phyloP scores from a whole-genome alignment of 2,329 filamentous ascomycete species.

The Pestalotiopsis sp. region DNA sequence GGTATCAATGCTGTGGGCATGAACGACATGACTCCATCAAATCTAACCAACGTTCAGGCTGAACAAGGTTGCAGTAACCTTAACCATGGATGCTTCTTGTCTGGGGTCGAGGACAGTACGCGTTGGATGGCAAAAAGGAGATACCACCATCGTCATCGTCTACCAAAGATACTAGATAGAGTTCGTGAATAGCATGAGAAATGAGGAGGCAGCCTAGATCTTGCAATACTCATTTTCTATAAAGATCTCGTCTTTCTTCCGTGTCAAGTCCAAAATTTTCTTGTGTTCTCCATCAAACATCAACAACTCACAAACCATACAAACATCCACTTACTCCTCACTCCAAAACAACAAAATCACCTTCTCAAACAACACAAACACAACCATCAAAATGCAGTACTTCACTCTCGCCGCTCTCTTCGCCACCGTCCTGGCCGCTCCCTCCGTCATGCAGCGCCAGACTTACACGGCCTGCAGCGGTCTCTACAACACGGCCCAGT shows the following conservation, averaged over 20 bases:
- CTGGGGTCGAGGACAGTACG: background rate
- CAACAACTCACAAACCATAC: background rate
- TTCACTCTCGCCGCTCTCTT: slow-evolving; percentile 11
- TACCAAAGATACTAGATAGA: background rate
- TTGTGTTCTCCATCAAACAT: background rate
- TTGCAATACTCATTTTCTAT: background rate
- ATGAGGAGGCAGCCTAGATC: background rate
- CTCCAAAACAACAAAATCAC: background rate
- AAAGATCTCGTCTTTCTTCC: slow-evolving; percentile 7
- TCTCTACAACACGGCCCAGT: slow-evolving; percentile 47
- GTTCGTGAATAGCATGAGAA: background rate
- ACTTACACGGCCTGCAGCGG: slow-evolving; percentile 41
- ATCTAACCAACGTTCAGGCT: slow-evolving; percentile 1
- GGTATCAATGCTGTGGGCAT: background rate
- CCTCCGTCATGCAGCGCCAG: slow-evolving; percentile 9
- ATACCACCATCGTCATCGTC: slow-evolving; percentile 6
- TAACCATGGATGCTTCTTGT: background rate
- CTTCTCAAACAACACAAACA: background rate
- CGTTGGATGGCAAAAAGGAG: background rate
- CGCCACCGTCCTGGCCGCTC: slow-evolving; percentile 11
- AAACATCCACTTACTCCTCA: background rate
- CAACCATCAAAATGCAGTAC: slow-evolving; percentile 11
- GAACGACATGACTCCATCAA: slow-evolving; percentile 6
- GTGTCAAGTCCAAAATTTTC: background rate
- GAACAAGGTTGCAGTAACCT: background rate